A percentile compares a stretch with the other conserved stretches of the same genome.
These are phyloP conservation scores for Usnea hakonensis DNA, from an alignment of 495 filamentous ascomycete genomes.

Conservation along the genomic window DNA sequence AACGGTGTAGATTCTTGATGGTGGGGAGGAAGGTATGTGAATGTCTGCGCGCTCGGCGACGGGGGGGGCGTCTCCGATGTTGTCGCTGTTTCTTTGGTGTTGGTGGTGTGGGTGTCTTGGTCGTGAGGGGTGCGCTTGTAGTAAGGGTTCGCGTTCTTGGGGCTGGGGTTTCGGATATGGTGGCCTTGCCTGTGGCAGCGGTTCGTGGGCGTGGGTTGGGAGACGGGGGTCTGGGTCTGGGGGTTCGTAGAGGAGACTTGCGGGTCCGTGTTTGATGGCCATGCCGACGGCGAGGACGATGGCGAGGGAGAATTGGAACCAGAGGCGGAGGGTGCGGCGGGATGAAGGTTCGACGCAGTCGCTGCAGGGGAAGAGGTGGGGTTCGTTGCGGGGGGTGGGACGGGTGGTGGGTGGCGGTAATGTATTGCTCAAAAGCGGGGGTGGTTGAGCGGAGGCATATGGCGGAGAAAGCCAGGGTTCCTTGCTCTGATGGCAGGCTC, in stretches of 20 bases:
- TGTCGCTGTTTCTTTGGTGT: neutral
- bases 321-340: constrained; percentile 24
- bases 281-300: constrained; percentile 30
- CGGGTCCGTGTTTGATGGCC: constrained; percentile 31
- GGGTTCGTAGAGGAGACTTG: constrained; percentile 12
- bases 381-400: neutral
- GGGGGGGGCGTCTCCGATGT: neutral
- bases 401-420: neutral
- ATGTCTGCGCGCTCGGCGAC: neutral
- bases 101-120: too few species aligned
- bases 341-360: constrained; percentile 24
- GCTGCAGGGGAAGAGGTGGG: constrained; percentile 21
- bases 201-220: neutral
- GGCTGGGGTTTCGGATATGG: neutral
- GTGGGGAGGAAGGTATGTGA: neutral
- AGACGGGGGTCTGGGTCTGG: neutral
- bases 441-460: neutral
- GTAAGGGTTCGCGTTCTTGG: neutral
- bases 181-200: neutral
- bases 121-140: neutral
- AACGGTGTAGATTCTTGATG: neutral
- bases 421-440: neutral
- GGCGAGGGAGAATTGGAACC: constrained; percentile 31
- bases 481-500: neutral
- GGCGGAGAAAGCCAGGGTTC: constrained; percentile 1